Base-by-base conservation (phyloP, 1,284 basidiomycete species). In the Melampsora larici-populina region DNA sequence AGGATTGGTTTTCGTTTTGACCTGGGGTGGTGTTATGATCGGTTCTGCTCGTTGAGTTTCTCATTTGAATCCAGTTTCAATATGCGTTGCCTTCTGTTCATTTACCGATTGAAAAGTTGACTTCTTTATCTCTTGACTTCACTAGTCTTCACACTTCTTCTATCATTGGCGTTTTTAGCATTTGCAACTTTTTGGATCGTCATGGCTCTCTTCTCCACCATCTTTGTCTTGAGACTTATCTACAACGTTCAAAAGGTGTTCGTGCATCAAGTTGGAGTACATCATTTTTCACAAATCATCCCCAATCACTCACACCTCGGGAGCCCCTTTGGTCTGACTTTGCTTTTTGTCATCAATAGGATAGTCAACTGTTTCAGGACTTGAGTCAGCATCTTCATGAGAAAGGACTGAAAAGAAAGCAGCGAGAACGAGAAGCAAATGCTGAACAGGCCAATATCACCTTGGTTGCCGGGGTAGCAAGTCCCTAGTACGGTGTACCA, bases 1-100 rank as follows among this genome's bases (percentile, higher is more conserved):
- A 2, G 69, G 62, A 9, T 40, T 80, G 4, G 18, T 68, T 15
- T 80, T 80, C 60, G 65, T 78, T 7, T 11, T 69, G n/a, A 68
- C 29, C 9, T 76, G 74, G 74, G 74, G 74, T 33, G 65, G 51
- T 17, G 58, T 69, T 24, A 76, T 76, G 21, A 60, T 76, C 48
- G 74, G 74, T 21, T 68, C 29, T 69, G 74, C 74, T 40, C 58
- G 74, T 76, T 69, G 26, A 76, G 65, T 69, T 33, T 15, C 26
- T 31, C 24, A 70, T 70, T 70, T 58, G 8, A 8, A 24, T 58
- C 21, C 18, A 43, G 5, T 13, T 43, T 43, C 6, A 13, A 43
- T 1, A 43, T 43, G 6, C 7, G 40, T 43, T 13, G 6, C 7
- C 7, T 43, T 9, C 11, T 13, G 40, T 43, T 43, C 40, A 43